Percentiles rank a stretch among this genome's conserved stretches.
phyloP scores from a whole-genome alignment of 306 rosid genomes.

The Nissolia schottii region DNA sequence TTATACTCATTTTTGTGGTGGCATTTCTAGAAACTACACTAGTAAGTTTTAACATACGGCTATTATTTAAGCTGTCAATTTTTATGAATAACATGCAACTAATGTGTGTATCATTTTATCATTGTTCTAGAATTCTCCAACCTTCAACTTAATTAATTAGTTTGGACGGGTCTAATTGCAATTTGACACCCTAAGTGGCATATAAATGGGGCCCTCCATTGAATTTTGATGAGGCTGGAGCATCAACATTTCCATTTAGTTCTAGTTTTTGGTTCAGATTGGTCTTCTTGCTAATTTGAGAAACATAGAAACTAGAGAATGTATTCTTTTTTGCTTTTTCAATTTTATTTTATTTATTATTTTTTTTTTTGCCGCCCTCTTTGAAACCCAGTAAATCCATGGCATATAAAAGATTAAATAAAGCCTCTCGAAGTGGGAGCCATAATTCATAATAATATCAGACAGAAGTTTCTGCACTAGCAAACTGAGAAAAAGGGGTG shows the following conservation, averaged over 20 bases:
- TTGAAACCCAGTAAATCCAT: neutral
- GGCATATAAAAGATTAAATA: neutral
- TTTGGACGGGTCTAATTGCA: constrained; percentile 39
- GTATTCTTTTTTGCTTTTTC: neutral
- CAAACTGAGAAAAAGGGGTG: no score
- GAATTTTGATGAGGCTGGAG: constrained; percentile 26
- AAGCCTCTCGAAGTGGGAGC: neutral
- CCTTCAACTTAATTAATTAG: constrained; percentile 21
- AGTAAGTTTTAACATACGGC: constrained; percentile 10
- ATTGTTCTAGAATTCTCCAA: constrained; percentile 24
- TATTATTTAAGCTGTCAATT: constrained; percentile 12
- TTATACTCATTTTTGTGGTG: neutral
- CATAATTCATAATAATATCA: neutral
- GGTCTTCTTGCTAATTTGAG: neutral
- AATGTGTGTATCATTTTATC: constrained; percentile 21
- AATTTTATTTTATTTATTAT: no score
- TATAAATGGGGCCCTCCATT: constrained; percentile 51
- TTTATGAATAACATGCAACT: constrained; percentile 14
- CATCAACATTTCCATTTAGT: constrained; percentile 1
- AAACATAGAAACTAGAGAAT: neutral
- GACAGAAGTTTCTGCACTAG: neutral
- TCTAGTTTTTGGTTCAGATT: neutral
- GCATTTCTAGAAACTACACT: constrained; percentile 4
- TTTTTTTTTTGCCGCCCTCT: neutral
- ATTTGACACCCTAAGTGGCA: constrained; percentile 55